Conservation (phyloP, 371 early-diverging fungal genomes). For the Mortierella sp. region DNA sequence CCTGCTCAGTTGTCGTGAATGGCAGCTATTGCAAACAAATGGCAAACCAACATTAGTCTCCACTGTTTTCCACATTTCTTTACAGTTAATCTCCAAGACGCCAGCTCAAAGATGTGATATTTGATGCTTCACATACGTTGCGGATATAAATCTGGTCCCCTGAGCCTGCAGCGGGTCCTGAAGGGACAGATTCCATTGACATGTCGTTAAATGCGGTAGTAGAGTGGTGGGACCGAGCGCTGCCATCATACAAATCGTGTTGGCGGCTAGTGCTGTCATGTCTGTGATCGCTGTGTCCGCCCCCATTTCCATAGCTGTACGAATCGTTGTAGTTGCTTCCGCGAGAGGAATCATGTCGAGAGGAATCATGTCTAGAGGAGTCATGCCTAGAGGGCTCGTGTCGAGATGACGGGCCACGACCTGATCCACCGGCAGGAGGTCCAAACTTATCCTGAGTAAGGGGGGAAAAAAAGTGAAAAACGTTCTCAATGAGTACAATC, state of each 20-base stretch:
- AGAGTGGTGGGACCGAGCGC: slow-evolving; percentile 11
- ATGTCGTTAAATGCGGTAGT: slow-evolving; percentile 13
- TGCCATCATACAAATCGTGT: slow-evolving; percentile 22
- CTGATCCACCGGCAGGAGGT: slow-evolving; percentile 38
- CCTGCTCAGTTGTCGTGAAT: slow-evolving; percentile 75
- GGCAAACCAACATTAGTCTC: neutral
- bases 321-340: slow-evolving; percentile 10
- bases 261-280: slow-evolving; percentile 22
- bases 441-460: slow-evolving; percentile 46
- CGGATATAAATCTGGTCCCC: slow-evolving; percentile 68
- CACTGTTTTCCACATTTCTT: neutral
- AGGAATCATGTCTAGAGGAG: slow-evolving; percentile 6
- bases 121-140: slow-evolving; percentile 59
- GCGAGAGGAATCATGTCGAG: slow-evolving; percentile 7
- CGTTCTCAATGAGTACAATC: slow-evolving; percentile 14
- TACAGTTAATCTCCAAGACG: neutral
- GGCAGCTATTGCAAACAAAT: slow-evolving; percentile 61
- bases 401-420: slow-evolving; percentile 15
- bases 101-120: neutral
- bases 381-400: slow-evolving; percentile 4
- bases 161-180: slow-evolving; percentile 55
- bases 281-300: slow-evolving; percentile 27
- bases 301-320: slow-evolving; percentile 19
- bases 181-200: slow-evolving; percentile 38
- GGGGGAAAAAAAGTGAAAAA: neutral